Evolutionary conservation across 1,139 yeast genomes (phyloP), one percentile per base, ranked within the genome.

Genomic region (Yamadazyma conglobata): DNA sequence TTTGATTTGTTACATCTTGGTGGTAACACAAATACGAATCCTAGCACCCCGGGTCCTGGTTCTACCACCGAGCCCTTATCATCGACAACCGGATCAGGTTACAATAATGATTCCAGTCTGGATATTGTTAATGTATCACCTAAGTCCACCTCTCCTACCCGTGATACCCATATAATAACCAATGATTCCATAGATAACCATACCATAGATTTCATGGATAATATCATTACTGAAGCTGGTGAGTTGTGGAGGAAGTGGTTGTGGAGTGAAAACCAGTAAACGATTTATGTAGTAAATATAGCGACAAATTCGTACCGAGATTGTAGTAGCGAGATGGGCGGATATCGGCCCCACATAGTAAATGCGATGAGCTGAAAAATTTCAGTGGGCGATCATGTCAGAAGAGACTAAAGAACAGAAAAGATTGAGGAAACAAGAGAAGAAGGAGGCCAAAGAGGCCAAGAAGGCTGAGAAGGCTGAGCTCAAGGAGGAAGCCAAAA

Each of bases 181-280:
- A 64, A 64, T 35, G 69, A 61, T 36, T 54, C 62, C 5, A 40
- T 42, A 10, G 48, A 49, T 33, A 55, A 53, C 32, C 64, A 55
- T 37, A 59, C 60, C 21, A 64, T 71, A 29, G 71, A 71, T 43
- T 86, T 79, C 49, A 75, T 81, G 53, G 89, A 82, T 46, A 77
- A 77, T 40, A 72, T 87, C 19, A 67, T 87, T 25, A 61, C 63
- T 31, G 94, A 83, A 53, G 89, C 95, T 2, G 95, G 95, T 11
- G 94, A 85, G 47, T 64, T 85, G 31, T 87, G 95, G 95, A 67
- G 95, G 38, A 81, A 80, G 45, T 85, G 94, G 88, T 60, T 83
- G 25, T 83, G 88, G 79, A 63, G 71, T 48, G 89, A 81, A 50
- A 22, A 31, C 15, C 33, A 37, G 15, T 16, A 25, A 25, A 14